Conservation (phyloP, 257 asterid genomes). For the Solanum commersonii region DNA sequence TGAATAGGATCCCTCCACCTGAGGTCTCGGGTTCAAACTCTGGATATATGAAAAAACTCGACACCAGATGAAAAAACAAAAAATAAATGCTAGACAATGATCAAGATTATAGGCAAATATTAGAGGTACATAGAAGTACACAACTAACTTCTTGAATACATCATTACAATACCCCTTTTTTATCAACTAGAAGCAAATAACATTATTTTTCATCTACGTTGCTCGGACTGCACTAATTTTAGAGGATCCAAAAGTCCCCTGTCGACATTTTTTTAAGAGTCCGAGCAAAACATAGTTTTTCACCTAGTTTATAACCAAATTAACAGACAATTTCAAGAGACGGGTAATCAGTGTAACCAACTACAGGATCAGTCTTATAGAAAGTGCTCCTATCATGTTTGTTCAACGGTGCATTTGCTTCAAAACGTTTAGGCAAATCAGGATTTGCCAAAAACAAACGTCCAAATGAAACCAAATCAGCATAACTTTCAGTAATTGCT, state of each 20-base stretch:
- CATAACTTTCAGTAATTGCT: constrained; percentile 23
- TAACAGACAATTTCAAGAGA: constrained; percentile 17
- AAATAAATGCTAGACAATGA: neutral
- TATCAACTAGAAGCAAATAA: neutral
- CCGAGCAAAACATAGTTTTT: neutral
- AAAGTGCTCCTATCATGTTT: constrained; percentile 46
- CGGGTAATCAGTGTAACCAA: constrained; percentile 76
- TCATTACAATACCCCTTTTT: no score
- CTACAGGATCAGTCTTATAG: constrained; percentile 47
- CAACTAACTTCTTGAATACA: neutral
- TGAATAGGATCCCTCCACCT: neutral
- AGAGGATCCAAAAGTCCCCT: neutral
- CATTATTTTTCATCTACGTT: neutral
- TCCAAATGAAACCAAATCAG: constrained; percentile 59
- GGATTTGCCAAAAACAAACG: constrained; percentile 64
- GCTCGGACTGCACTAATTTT: neutral
- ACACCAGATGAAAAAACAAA: neutral
- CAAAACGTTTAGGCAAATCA: constrained; percentile 39
- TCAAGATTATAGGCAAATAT: neutral
- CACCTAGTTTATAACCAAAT: neutral
- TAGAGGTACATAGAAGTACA: neutral
- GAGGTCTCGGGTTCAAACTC: neutral
- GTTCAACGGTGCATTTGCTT: constrained; percentile 36
- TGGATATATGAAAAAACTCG: neutral
- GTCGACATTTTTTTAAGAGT: neutral